Evolutionary conservation across 148 eudicot species (phyloP).

Genomic region (Salicornia ramosissima): DNA sequence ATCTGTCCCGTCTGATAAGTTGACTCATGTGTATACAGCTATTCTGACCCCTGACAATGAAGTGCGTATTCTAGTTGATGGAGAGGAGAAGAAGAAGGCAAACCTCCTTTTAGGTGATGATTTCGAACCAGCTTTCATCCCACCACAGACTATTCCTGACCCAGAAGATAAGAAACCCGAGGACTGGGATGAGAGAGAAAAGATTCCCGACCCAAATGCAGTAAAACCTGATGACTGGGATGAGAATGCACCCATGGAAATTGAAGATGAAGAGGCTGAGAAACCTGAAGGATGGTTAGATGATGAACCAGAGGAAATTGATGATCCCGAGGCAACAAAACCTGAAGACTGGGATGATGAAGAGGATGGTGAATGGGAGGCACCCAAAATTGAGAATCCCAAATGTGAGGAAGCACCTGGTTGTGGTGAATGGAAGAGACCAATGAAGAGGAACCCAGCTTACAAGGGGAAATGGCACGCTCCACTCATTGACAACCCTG

Average conservation of each 20-base stretch:
- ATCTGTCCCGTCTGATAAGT: conserved; percentile 83
- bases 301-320: conserved; percentile 89
- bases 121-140: conserved; percentile 76
- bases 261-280: conserved; percentile 77
- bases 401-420: conserved; percentile 87
- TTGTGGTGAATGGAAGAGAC: conserved; percentile 94
- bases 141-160: conserved; percentile 75
- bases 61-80: conserved; percentile 67
- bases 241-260: conserved; percentile 96
- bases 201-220: conserved; percentile 67
- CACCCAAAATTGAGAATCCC: conserved; percentile 86
- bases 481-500: conserved; percentile 80
- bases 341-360: conserved; percentile 99
- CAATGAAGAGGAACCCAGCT: conserved; percentile 75
- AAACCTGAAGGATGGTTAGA: conserved; percentile 99
- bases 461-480: conserved; percentile 94
- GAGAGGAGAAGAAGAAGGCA: conserved; percentile 92
- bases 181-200: conserved; percentile 93
- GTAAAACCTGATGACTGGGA: conserved; percentile 95
- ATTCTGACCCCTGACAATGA: conserved; percentile 70
- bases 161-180: conserved; percentile 88
- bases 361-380: conserved; percentile 98
- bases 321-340: conserved; percentile 88
- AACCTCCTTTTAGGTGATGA: conserved; percentile 66
- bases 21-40: conserved; percentile 77